These are phyloP conservation scores for Symmetrospora coprosmae DNA, from an alignment of 768 basidiomycete species.

Conservation along the genomic window DNA sequence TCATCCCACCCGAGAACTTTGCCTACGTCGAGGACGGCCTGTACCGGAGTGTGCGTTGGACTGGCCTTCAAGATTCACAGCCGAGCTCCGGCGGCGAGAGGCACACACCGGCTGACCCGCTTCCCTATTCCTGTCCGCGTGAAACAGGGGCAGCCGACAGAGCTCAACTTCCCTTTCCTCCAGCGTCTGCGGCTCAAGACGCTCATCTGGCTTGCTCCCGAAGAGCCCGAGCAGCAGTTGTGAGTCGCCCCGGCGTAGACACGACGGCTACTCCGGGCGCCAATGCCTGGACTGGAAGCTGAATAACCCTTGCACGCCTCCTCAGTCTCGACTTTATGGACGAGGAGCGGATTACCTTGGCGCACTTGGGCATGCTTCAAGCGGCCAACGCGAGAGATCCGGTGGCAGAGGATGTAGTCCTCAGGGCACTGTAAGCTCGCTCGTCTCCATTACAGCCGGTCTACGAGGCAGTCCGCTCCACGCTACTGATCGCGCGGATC, in stretches of 20 bases:
- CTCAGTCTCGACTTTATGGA: slow-evolving; percentile 33
- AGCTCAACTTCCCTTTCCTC: slow-evolving; percentile 32
- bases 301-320: too few relatives aligned
- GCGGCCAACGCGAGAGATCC: slow-evolving; percentile 27
- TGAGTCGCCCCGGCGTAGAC: slow-evolving; percentile 22
- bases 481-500: neutral
- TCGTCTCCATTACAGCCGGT: too few relatives aligned
- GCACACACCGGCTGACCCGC: too few relatives aligned
- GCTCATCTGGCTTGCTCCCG: slow-evolving; percentile 39
- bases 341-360: slow-evolving; percentile 35
- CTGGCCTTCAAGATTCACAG: too few relatives aligned
- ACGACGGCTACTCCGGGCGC: neutral
- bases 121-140: too few relatives aligned
- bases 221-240: slow-evolving; percentile 37
- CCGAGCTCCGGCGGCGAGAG: too few relatives aligned
- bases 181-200: slow-evolving; percentile 28
- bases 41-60: slow-evolving; percentile 32
- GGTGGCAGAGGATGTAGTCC: slow-evolving; percentile 38
- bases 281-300: too few relatives aligned
- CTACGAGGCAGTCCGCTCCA: too few relatives aligned
- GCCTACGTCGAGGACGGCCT: slow-evolving; percentile 35
- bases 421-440: slow-evolving; percentile 35
- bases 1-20: slow-evolving; percentile 38
- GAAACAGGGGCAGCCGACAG: slow-evolving; percentile 36
- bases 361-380: slow-evolving; percentile 34